Evolutionary conservation across 2,329 filamentous ascomycete genomes (phyloP), one percentile per base, ranked within the genome.

Genomic region (Fusarium goolgardi): DNA sequence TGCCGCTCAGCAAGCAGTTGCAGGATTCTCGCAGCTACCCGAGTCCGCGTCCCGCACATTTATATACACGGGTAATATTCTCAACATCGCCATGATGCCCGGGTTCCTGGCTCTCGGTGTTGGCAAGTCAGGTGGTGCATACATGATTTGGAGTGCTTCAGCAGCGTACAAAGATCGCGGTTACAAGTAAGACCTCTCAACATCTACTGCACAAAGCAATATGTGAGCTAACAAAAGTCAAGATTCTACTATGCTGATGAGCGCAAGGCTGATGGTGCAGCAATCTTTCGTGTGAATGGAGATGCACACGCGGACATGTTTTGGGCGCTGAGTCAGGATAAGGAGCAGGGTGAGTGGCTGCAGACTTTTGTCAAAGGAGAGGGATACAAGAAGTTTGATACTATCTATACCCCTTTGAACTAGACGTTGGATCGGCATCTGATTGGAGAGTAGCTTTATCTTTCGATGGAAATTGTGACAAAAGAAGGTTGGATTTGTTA

Each of bases 171-270:
- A 73, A 53, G 74, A 75, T 10, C 59, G 71, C 35, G 78, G 80
- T 41, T 78, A 65, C 68, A 78, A 78, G 78, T 75, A 72, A 49
- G 74, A 56, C n/a, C n/a, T 49, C 15, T 1, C 16, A 12, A 18
- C 1, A 10, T 1, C 18, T 8, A 27, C 20, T 21, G 13, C 2
- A 1, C 1, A 39, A 7, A 8, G 6, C 2, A 21, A 3, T 20
- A 15, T 0, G 35, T 6, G 9, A 3, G 4, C n/a, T 35, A 32
- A 58, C 46, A 54, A 25, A 59, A 10, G 10, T 1, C 13, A 62
- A 85, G 83, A 40, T 86, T 86, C 67, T 85, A 85, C 65, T 86
- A 82, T 55, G 81, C 75, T 5, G 83, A 86, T 51, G 81, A 86
- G 68, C 77, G 84, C 13, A 79, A 78, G 13, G 58, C 74, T 0